Base-by-base conservation (phyloP, 371 early-diverging fungal genomes). In the Apophysomyces trapeziformis region DNA sequence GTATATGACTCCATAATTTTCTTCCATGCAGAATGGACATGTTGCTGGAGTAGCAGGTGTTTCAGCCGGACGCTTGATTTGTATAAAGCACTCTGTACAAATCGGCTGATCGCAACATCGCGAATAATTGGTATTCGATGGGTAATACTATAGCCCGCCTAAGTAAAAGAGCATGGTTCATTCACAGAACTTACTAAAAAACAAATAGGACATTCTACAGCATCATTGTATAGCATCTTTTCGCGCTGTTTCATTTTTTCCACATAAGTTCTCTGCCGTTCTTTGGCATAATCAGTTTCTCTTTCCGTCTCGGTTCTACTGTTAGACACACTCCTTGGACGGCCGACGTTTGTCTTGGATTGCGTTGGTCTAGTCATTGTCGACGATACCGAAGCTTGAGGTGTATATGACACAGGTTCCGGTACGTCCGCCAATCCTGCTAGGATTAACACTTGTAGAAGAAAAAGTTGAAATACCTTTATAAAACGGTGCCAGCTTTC, bases 21-120 rank as follows among this genome's bases (percentile, higher is more conserved):
- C 88, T 67, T 90, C 82, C 56, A 93, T 92, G 77, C 97, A 96
- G 70, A 87, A 96, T 0, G 97, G 97, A 67, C 97, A 96, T 43
- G 88, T 84, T 18, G 92, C 88, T 7, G 92, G 83, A 60, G 80
- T 72, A 38, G 46, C 16, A 13, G 87, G 86, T 38, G 81, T 74
- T 58, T 82, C 80, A 4, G 74, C 80, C 38, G 89, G 88, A 39
- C 96, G 87, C 74, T 92, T 92, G 68, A 97, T 92, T 83, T 95
- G 95, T 61, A 96, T 88, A 77, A 96, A 95, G 73, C 96, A 96
- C 68, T 95, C 96, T 13, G 96, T 93, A 79, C 96, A 96, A 57
- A 96, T 93, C n/a, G 96, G 96, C 68, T 95, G 90, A 76, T 93
- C 92, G 79, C 96, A 96, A 74, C 96, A 96, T 16, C 91, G 80